phyloP scores from a whole-genome alignment of 1,139 yeast genomes.

The Magnusiomyces ingens region DNA sequence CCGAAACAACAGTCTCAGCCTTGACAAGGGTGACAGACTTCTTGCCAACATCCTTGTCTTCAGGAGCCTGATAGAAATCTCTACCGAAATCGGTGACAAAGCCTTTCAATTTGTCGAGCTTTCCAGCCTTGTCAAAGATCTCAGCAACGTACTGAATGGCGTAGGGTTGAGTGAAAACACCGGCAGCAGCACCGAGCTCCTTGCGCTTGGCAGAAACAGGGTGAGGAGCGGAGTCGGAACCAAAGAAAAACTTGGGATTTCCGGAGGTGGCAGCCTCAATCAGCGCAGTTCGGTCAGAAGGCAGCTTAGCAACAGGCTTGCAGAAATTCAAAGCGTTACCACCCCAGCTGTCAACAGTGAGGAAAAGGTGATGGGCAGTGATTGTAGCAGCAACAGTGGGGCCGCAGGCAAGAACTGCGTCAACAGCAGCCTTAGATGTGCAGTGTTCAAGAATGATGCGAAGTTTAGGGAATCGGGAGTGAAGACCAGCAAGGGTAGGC shows the following conservation, averaged over 20 bases:
- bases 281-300: conserved; percentile 72
- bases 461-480: conserved; percentile 74
- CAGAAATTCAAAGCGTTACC: conserved; percentile 93
- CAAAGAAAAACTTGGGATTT: conserved; percentile 87
- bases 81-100: conserved; percentile 76
- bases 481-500: conserved; percentile 82
- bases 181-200: conserved; percentile 88
- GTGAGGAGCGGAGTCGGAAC: conserved; percentile 97
- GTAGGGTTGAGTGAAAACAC: conserved; percentile 85
- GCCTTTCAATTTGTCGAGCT: conserved; percentile 56
- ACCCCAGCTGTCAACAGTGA: conserved; percentile 94
- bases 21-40: conserved; percentile 34
- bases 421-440: conserved; percentile 83
- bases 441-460: conserved; percentile 92
- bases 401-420: conserved; percentile 66
- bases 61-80: conserved; percentile 49
- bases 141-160: conserved; percentile 83
- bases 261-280: conserved; percentile 89
- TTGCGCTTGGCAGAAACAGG: conserved; percentile 71
- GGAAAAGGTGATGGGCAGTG: conserved; percentile 87
- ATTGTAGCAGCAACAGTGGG: conserved; percentile 80
- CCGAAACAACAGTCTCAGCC: conserved; percentile 50
- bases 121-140: conserved; percentile 61
- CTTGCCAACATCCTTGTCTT: conserved; percentile 29
- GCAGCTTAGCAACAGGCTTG: conserved; percentile 95